Evolutionary conservation across 345 rosid genomes (phyloP).

Genomic region (Gossypium turneri): DNA sequence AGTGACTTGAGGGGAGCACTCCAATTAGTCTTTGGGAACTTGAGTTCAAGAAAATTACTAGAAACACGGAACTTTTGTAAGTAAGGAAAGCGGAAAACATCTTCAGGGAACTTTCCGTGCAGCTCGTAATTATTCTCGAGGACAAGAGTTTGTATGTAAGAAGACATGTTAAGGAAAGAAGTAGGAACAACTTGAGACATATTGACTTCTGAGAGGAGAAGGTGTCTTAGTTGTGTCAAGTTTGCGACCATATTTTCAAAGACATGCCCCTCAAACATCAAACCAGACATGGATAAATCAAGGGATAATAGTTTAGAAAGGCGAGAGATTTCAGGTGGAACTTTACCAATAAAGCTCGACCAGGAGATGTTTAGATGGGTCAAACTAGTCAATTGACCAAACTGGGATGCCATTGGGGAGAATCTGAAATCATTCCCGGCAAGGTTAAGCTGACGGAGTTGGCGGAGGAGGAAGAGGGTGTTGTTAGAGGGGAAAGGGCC

Average conservation of each 20-base stretch:
- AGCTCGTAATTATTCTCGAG: background rate
- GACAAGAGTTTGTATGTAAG: background rate
- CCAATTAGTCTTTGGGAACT: constrained; percentile 16
- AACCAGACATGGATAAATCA: background rate
- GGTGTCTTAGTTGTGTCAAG: constrained; percentile 1
- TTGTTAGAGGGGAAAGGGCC: background rate
- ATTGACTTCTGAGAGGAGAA: background rate
- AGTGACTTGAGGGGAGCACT: background rate
- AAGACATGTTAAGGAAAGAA: constrained; percentile 9
- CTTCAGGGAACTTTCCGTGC: constrained; percentile 12
- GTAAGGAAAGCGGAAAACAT: constrained; percentile 14
- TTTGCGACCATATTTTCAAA: background rate
- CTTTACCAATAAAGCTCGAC: too few species aligned
- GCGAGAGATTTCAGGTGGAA: background rate
- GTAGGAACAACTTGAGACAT: constrained; percentile 3
- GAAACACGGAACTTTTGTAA: background rate
- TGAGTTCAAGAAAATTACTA: background rate
- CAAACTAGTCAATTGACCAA: constrained; percentile 18
- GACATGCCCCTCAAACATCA: background rate
- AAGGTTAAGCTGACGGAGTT: constrained; percentile 10
- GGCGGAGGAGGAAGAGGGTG: constrained; percentile 12
- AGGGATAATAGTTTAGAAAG: constrained; percentile 7
- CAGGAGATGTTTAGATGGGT: too few species aligned
- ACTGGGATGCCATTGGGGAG: constrained; percentile 7
- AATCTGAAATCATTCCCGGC: constrained; percentile 16